phyloP scores from a whole-genome alignment of 768 basidiomycete genomes.

The Coprinopsis sp. region DNA sequence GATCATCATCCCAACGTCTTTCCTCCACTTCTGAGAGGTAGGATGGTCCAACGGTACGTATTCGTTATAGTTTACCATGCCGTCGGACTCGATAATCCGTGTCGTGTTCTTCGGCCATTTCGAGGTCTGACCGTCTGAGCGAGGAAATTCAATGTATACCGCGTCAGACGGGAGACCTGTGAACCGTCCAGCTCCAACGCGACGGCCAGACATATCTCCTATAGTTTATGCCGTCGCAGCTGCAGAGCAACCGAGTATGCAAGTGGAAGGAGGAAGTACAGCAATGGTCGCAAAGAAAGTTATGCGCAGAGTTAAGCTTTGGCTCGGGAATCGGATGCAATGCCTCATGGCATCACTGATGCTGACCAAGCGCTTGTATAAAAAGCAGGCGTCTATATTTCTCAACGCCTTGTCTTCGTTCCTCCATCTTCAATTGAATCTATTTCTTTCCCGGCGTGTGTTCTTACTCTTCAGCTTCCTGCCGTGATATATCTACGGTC shows the following conservation, averaged over 20 bases:
- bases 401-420: background rate
- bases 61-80: slow-evolving; percentile 70
- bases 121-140: slow-evolving; percentile 52
- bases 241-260: no score
- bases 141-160: slow-evolving; percentile 51
- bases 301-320: no score
- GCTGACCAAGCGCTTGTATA: background rate
- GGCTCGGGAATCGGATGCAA: background rate
- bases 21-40: slow-evolving; percentile 56
- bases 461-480: no score
- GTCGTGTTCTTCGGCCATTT: slow-evolving; percentile 58
- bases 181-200: slow-evolving; percentile 20
- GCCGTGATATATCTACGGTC: background rate
- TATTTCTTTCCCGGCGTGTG: background rate
- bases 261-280: no score
- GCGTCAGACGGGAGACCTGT: slow-evolving; percentile 50
- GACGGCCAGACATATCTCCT: slow-evolving; percentile 23
- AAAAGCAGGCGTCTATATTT: no score
- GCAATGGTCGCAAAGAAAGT: no score
- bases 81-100: slow-evolving; percentile 49
- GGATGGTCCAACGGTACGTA: slow-evolving; percentile 46
- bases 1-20: slow-evolving; percentile 36
- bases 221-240: background rate
- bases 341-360: background rate
- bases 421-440: background rate